Evolutionary conservation across 1,139 yeast genomes (phyloP), one percentile per base, ranked within the genome.

Genomic region (Yamadazyma triangularis): DNA sequence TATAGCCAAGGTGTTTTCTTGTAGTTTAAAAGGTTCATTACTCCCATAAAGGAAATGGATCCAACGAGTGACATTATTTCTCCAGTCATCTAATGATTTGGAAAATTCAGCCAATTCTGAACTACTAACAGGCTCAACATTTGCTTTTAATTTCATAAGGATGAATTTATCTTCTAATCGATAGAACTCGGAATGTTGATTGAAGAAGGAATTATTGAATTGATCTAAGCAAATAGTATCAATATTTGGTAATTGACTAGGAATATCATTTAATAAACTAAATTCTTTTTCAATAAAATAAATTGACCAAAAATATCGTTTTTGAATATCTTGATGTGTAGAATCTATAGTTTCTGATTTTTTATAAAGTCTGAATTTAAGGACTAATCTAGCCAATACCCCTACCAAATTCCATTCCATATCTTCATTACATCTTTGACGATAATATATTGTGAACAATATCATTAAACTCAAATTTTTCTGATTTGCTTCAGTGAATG

Each of bases 281-380:
- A 63, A 41, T 31, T 64, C 70, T 28, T 60, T 59, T 36, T 68
- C 74, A 31, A 67, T 41, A 32, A 62, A 64, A 40, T 55, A 60
- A 2, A 62, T 42, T 2, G 70, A 48, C 71, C 72, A 66, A 34
- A 18, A 65, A 62, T 4, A 64, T 42, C 22, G 20, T 18, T 18
- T 18, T 7, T 9, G 9, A 9, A 18, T 7, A 18, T 18, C 20
- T 7, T 18, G 20, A 29, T 33, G 13, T 41, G 42, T 6, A 31
- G 10, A 25, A 18, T 9, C 36, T 32, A 9, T 18, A 2, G 36
- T 9, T 14, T 29, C 13, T 5, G 31, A 14, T 8, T 37, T 27
- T 25, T 36, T 50, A 36, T 48, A 58, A 19, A 56, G 37, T 5
- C 48, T 56, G 30, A 52, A 45, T 28, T 49, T 48, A 8, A 60